Evolutionary conservation across 306 rosid genomes (phyloP).

Genomic region (Medicago ruthenica): DNA sequence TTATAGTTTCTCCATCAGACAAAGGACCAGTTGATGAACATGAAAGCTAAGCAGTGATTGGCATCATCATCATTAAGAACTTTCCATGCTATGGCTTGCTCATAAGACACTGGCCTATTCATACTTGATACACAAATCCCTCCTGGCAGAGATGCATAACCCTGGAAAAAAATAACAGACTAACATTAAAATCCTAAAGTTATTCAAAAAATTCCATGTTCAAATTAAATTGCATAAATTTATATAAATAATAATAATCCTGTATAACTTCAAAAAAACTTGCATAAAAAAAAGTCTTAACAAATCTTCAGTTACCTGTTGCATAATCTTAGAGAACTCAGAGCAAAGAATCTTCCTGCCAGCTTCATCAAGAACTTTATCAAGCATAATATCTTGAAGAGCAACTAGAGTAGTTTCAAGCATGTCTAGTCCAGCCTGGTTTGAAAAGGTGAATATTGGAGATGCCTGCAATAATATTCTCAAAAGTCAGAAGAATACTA

Average conservation of each 20-base stretch:
- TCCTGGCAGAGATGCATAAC: constrained; percentile 77
- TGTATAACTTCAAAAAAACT: no score
- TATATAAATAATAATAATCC: no score
- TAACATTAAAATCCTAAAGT: no score
- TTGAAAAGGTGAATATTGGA: constrained; percentile 90
- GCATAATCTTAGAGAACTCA: constrained; percentile 95
- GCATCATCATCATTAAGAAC: constrained; percentile 87
- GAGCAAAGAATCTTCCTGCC: constrained; percentile 89
- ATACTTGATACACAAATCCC: constrained; percentile 89
- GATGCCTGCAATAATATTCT: constrained; percentile 71
- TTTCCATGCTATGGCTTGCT: constrained; percentile 93
- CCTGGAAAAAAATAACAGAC: constrained; percentile 50
- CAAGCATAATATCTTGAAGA: constrained; percentile 95
- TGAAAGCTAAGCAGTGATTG: constrained; percentile 91
- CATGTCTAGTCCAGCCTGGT: constrained; percentile 98
- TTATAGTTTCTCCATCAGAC: constrained; percentile 50
- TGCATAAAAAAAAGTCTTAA: no score
- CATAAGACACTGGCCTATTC: constrained; percentile 90
- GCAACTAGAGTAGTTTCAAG: constrained; percentile 96
- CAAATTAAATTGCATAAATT: no score
- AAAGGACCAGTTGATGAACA: constrained; percentile 97
- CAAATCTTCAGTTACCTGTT: constrained; percentile 59
- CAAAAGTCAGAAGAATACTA: not conserved
- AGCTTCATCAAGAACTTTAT: constrained; percentile 88
- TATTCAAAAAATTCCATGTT: no score